Evolutionary conservation across 2,329 filamentous ascomycete genomes (phyloP).

Genomic region (Mariannaea sp.): DNA sequence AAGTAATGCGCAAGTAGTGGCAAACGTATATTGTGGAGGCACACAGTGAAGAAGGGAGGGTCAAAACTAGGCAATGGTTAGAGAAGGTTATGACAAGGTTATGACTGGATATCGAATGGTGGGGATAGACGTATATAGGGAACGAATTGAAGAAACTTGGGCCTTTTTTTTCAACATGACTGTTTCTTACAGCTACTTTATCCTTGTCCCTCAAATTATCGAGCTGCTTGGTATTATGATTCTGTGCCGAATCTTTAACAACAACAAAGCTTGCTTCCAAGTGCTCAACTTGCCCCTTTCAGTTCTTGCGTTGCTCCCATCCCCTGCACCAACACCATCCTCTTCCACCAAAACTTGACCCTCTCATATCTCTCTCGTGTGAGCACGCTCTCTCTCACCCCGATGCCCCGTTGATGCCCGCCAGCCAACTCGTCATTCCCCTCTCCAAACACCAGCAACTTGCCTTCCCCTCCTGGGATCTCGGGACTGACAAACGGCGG

Average conservation of each 20-base stretch:
- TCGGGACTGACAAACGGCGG: constrained; percentile 49
- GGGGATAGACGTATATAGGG: constrained; percentile 35
- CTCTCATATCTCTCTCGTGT: constrained; percentile 52
- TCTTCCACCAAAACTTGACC: constrained; percentile 66
- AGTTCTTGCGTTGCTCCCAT: constrained; percentile 23
- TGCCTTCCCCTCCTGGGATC: constrained; percentile 37
- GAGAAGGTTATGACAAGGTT: too few species aligned
- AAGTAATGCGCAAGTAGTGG: constrained; percentile 17
- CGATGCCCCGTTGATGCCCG: constrained; percentile 46
- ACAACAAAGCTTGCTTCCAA: too few species aligned
- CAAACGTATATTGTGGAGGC: constrained; percentile 6
- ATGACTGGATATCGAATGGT: constrained; percentile 19
- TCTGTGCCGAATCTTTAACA: too few species aligned
- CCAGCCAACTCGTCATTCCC: constrained; percentile 61
- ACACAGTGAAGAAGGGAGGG: not conserved
- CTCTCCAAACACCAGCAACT: constrained; percentile 60
- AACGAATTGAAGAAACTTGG: constrained; percentile 27
- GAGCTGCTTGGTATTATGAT: too few species aligned
- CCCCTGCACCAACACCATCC: constrained; percentile 45
- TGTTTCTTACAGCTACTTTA: not conserved
- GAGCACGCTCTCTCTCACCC: constrained; percentile 49
- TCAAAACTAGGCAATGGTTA: constrained; percentile 10
- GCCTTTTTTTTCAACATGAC: constrained; percentile 9
- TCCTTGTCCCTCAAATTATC: not conserved
- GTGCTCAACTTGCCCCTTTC: not conserved